Percentiles rank a stretch among this genome's conserved stretches.
These are phyloP conservation scores for Pseudocercospora pini-densiflorae DNA, from an alignment of 2,329 filamentous ascomycete genomes.

Conservation along the genomic window DNA sequence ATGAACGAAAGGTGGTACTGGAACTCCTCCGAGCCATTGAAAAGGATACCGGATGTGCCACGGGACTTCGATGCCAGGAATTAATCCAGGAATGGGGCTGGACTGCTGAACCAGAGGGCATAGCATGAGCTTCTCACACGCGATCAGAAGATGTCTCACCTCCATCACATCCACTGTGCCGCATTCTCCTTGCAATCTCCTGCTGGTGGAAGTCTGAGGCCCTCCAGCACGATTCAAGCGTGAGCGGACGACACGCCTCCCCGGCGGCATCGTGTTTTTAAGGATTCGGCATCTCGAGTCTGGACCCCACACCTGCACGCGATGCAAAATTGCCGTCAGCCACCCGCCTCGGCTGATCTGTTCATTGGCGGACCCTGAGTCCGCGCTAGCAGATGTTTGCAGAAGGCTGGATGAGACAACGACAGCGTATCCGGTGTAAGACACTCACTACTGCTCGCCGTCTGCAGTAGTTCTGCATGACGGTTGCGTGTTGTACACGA, in stretches of 20 bases:
- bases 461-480: conserved; percentile 10
- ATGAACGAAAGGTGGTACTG: conserved; percentile 61
- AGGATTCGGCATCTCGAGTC: conserved; percentile 6
- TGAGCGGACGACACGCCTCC: neutral
- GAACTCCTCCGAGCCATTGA: conserved; percentile 66
- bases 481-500: neutral
- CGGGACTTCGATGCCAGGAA: conserved; percentile 61
- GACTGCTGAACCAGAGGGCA: conserved; percentile 27
- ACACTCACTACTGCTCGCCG: conserved; percentile 5
- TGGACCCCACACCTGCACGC: neutral
- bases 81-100: conserved; percentile 54
- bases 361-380: conserved; percentile 5
- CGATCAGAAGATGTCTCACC: neutral
- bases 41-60: conserved; percentile 65
- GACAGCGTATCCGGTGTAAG: conserved; percentile 14
- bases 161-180: neutral
- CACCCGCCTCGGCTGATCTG: neutral
- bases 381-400: conserved; percentile 11
- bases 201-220: conserved; percentile 4
- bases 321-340: conserved; percentile 7
- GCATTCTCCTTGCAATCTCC: neutral
- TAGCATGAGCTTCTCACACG: conserved; percentile 16
- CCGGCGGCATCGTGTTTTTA: neutral
- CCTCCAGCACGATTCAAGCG: neutral
- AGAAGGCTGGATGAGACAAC: conserved; percentile 16